Evolutionary conservation across 2,329 filamentous ascomycete species (phyloP), one percentile per base, ranked within the genome.

Genomic region (Diplocarpon mali): DNA sequence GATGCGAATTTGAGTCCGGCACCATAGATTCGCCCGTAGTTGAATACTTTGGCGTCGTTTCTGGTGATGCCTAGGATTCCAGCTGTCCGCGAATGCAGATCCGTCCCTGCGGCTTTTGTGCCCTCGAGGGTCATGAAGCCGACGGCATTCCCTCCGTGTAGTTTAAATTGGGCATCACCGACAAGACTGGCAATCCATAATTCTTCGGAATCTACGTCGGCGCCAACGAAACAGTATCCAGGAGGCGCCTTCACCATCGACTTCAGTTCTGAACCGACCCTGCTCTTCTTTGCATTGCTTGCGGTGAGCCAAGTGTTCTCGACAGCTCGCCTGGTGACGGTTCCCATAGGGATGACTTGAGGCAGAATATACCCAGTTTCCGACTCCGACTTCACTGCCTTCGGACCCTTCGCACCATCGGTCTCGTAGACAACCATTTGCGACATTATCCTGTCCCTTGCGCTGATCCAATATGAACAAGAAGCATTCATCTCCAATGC

Each of bases 111-210:
- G 5, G 87, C 81, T 65, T 98, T 96, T 40, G 87, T 92, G 12
- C 92, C 90, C 67, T 98, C 93, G 1, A 98, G 71, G 0, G 92
- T 98, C 93, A 98, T 98, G 69, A 98, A 98, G 0, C 93, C 92
- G 47, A 98, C 85, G 1, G 93, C 92, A 60, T 95, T 96, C 42
- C 92, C 93, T 35, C 92, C 93, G 55, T 98, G 92, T 1, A 98
- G 71, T 59, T 87, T 83, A 68, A 98, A 98, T 17, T 89, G 88
- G 3, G 92, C 86, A 62, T 98, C 92, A 17, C 92, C 92, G 2
- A 98, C 78, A 1, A 98, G 72, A 63, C 87, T 95, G 3, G 92
- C 93, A 57, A 98, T 98, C 92, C 93, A 98, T 6, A 98, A 73
- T 64, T 98, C 92, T 62, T 98, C 82, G 2, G 89, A 95, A 61